Conservation (phyloP, 805 yeast species). For the Cyberlindnera japonica region DNA sequence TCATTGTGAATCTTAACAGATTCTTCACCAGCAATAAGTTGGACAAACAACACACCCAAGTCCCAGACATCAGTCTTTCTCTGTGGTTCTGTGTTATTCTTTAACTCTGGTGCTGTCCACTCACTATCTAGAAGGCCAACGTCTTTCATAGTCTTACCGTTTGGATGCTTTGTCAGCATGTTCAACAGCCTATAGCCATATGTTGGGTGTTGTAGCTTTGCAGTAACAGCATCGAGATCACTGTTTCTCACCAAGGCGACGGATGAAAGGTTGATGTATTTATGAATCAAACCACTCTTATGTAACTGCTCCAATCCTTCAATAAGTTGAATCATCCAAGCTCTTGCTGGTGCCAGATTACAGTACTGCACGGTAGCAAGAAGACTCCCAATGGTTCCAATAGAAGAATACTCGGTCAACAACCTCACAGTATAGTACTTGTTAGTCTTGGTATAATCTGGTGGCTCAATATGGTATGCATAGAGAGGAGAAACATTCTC, state of each 20-base stretch:
- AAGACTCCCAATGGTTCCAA: slow-evolving; percentile 60
- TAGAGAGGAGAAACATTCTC: slow-evolving; percentile 62
- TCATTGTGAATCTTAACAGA: slow-evolving; percentile 50
- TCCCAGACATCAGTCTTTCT: slow-evolving; percentile 93
- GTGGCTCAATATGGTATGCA: slow-evolving; percentile 71
- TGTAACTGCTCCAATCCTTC: slow-evolving; percentile 85
- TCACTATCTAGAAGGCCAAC: slow-evolving; percentile 22
- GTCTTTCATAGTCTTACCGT: slow-evolving; percentile 24
- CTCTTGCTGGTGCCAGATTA: slow-evolving; percentile 71
- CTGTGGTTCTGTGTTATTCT: slow-evolving; percentile 46
- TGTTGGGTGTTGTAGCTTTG: slow-evolving; percentile 58
- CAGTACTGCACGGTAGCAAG: slow-evolving; percentile 64
- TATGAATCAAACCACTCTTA: slow-evolving; percentile 80
- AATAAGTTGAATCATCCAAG: slow-evolving; percentile 82
- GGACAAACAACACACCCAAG: slow-evolving; percentile 72
- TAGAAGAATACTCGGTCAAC: slow-evolving; percentile 58
- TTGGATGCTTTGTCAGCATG: slow-evolving; percentile 37
- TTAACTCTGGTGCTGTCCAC: slow-evolving; percentile 84
- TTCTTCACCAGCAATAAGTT: slow-evolving; percentile 59
- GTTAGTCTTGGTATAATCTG: slow-evolving; percentile 22
- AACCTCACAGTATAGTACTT: slow-evolving; percentile 61
- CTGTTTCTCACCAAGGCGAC: slow-evolving; percentile 48
- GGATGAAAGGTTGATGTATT: slow-evolving; percentile 58
- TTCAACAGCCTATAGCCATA: slow-evolving; percentile 49
- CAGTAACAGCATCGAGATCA: slow-evolving; percentile 50